Evolutionary conservation across 768 basidiomycete genomes (phyloP), one percentile per base, ranked within the genome.

Genomic region (Mycena epipterygia): DNA sequence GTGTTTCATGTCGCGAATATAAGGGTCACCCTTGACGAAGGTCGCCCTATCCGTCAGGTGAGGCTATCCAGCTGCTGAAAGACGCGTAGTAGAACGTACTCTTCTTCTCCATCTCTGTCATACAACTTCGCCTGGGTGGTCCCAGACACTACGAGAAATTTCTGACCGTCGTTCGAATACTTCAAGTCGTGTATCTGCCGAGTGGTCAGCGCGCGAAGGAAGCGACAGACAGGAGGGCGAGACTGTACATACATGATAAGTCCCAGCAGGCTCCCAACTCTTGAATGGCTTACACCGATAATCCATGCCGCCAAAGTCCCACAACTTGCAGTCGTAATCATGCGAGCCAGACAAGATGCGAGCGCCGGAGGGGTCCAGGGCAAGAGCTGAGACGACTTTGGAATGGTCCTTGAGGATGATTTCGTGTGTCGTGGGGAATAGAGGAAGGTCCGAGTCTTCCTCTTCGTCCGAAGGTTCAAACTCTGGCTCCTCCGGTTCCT

Each of bases 231-330:
- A 55, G 52, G 69, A 68, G 67, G 70, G 46, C 41, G 49, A n/a
- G 25, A 73, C 67, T 32, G 57, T 73, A 97, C 96, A 82, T 73
- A 97, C 96, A 82, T 97, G 91, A 81, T 98, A 98, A 75, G 91
- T 95, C 72, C 95, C 96, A 68, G 94, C 91, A 70, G 96, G 94
- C 79, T 99, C 98, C 91, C 94, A 99, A 74, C 90, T 94, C 83
- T 97, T 94, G 89, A 99, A 99, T 19, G 98, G 97, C 81, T 95
- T 95, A 81, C 92, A 91, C 72, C 90, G 84, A 71, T 87, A 84
- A 77, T 95, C 93, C 98, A 99, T 99, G 19, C 98, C 98, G 75
- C 97, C 97, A 81, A 99, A 99, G 81, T 99, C 98, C 97, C 97
- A 99, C 62, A 99, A 81, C 83, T 99, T 99, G 81, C 93, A 92